These are phyloP conservation scores for Trebouxia sp. DNA, from an alignment of 139 green algal genomes.

Conservation along the genomic window DNA sequence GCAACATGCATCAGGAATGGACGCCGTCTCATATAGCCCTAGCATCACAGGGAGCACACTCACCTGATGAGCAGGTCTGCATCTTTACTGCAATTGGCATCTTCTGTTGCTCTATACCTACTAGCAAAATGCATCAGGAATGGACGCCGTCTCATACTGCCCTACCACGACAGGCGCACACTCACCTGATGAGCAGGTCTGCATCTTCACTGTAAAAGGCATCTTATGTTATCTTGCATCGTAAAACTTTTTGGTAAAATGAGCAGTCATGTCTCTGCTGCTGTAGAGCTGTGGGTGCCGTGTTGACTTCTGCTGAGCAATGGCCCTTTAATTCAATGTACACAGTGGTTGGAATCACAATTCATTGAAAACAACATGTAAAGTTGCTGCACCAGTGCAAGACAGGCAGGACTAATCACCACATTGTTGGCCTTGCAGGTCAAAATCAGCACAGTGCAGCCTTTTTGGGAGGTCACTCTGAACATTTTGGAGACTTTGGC, in stretches of 20 bases:
- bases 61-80: neutral
- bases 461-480: conserved; percentile 68
- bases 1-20: conserved; percentile 44
- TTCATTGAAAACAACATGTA: too few relatives aligned
- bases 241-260: too few relatives aligned
- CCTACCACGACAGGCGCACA: conserved; percentile 79
- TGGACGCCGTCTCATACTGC: conserved; percentile 71
- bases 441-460: conserved; percentile 57
- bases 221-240: neutral
- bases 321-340: too few relatives aligned
- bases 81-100: neutral
- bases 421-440: conserved; percentile 29
- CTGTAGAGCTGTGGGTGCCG: too few relatives aligned
- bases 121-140: conserved; percentile 57
- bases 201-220: neutral
- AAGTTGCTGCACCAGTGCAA: too few relatives aligned
- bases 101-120: neutral
- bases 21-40: conserved; percentile 72
- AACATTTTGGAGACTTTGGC: conserved; percentile 54
- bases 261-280: too few relatives aligned
- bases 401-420: too few relatives aligned
- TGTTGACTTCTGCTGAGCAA: too few relatives aligned
- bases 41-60: conserved; percentile 75
- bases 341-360: too few relatives aligned
- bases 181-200: conserved; percentile 67